A percentile compares a stretch with the other conserved stretches of the same genome.
Conservation (phyloP, 148 eudicot genomes). For the Fagopyrum homotropicum region DNA sequence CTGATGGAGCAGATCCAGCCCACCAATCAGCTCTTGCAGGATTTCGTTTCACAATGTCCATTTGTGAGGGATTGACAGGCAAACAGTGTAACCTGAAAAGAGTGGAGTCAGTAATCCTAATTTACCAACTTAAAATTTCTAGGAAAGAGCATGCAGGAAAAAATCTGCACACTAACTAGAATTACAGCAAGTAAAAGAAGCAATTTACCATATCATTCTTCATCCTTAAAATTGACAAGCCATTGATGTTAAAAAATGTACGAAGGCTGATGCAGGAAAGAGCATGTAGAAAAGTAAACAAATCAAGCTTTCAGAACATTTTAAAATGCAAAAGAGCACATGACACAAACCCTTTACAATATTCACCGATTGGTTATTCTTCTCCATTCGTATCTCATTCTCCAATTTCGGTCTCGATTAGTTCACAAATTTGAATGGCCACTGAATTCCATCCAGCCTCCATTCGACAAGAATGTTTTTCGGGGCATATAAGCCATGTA, state of each 20-base stretch:
- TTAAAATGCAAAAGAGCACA: not conserved
- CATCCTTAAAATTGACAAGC: no score
- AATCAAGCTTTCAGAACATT: no score
- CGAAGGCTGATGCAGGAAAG: no score
- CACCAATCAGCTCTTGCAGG: slow-evolving; percentile 88
- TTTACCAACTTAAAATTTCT: not conserved
- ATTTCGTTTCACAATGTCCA: slow-evolving; percentile 83
- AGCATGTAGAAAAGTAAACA: no score
- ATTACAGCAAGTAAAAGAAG: no score
- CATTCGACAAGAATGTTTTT: no score
- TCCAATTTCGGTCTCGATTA: not conserved
- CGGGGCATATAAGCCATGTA: no score
- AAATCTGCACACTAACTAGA: not conserved
- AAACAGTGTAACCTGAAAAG: slow-evolving; percentile 82
- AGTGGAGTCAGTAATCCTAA: not conserved
- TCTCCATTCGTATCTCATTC: no score
- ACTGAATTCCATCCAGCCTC: no score
- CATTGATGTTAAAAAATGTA: no score
- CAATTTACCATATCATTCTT: no score
- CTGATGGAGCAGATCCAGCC: slow-evolving; percentile 93
- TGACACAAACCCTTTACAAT: not conserved
- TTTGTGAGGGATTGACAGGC: slow-evolving; percentile 74
- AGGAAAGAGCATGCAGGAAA: not conserved
- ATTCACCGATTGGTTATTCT: no score
- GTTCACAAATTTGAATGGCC: not conserved